Percentiles rank a stretch among this genome's conserved stretches.
Conservation (phyloP, 176 grass and related monocot species). For the Chloris gayana region DNA sequence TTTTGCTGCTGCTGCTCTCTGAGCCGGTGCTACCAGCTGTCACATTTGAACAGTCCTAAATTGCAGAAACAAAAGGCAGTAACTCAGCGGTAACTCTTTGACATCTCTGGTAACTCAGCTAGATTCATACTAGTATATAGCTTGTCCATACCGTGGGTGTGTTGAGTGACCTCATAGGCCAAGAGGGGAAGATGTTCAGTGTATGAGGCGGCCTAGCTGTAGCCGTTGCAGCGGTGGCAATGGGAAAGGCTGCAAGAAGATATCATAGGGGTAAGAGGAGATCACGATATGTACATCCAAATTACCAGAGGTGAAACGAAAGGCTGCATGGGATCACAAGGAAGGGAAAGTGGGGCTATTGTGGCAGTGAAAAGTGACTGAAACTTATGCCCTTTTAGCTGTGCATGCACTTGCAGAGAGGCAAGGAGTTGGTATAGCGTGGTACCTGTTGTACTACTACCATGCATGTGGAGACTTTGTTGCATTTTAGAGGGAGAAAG, state of each 20-base stretch:
- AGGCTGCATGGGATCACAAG: slow-evolving; percentile 60
- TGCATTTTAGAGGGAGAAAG: slow-evolving; percentile 27
- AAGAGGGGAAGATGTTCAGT: slow-evolving; percentile 92
- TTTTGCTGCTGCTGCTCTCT: slow-evolving; percentile 62
- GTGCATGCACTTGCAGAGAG: slow-evolving; percentile 39
- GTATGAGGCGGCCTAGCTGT: slow-evolving; percentile 65
- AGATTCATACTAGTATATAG: not conserved
- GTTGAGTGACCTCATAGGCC: slow-evolving; percentile 74
- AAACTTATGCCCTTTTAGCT: slow-evolving; percentile 51
- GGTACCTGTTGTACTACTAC: slow-evolving; percentile 45
- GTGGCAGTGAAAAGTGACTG: slow-evolving; percentile 42
- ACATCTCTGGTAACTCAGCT: too few relatives aligned
- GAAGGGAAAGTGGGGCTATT: slow-evolving; percentile 19
- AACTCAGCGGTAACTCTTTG: not conserved
- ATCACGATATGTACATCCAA: slow-evolving; percentile 51
- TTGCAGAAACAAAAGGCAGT: slow-evolving; percentile 1
- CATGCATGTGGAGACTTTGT: slow-evolving; percentile 32
- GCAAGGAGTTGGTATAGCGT: slow-evolving; percentile 49
- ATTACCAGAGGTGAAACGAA: slow-evolving; percentile 53
- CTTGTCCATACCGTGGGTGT: slow-evolving; percentile 64
- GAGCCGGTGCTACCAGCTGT: slow-evolving; percentile 50
- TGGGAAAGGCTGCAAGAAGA: slow-evolving; percentile 73
- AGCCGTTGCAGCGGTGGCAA: slow-evolving; percentile 41
- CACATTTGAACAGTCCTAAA: slow-evolving; percentile 50
- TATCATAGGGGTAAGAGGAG: slow-evolving; percentile 20